A percentile compares a stretch with the other conserved stretches of the same genome.
Conservation (phyloP, 768 basidiomycete species). For the Ephemerocybe angulata region DNA sequence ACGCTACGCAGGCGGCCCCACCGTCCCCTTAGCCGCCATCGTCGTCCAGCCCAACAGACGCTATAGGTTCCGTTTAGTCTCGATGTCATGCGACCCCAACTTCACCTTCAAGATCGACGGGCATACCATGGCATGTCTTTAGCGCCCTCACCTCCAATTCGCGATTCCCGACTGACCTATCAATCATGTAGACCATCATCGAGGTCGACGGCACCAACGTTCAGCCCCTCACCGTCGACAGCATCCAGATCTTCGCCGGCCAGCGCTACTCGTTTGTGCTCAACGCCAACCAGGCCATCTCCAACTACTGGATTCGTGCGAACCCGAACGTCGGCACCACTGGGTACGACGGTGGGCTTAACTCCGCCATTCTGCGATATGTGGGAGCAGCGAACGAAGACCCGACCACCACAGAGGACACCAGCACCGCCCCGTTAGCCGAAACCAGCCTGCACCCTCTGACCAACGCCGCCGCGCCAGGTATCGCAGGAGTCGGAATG, state of each 20-base stretch:
- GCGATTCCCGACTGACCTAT: background rate
- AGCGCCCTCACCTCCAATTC: too few species aligned
- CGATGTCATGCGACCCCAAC: constrained; percentile 43
- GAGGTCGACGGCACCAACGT: constrained; percentile 39
- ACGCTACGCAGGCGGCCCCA: constrained; percentile 37
- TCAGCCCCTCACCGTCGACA: constrained; percentile 33
- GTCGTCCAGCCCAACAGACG: constrained; percentile 31
- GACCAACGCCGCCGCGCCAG: constrained; percentile 28
- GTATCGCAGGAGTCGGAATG: constrained; percentile 29
- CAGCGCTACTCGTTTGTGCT: constrained; percentile 44
- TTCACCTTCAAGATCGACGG: constrained; percentile 44
- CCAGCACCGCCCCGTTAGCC: constrained; percentile 23
- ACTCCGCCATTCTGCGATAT: constrained; percentile 54
- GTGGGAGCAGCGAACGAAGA: constrained; percentile 34
- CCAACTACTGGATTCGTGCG: constrained; percentile 44
- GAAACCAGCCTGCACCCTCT: constrained; percentile 37
- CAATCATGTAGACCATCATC: constrained; percentile 27
- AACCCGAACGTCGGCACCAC: constrained; percentile 27
- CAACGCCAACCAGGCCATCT: constrained; percentile 31
- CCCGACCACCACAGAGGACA: constrained; percentile 33
- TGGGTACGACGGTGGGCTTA: constrained; percentile 35
- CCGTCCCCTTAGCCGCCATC: constrained; percentile 34
- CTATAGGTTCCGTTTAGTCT: constrained; percentile 48
- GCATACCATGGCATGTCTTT: constrained; percentile 32
- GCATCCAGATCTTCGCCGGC: too few species aligned